These are phyloP conservation scores for Coniochaeta pulveracea DNA, from an alignment of 2,329 filamentous ascomycete species.

Conservation along the genomic window DNA sequence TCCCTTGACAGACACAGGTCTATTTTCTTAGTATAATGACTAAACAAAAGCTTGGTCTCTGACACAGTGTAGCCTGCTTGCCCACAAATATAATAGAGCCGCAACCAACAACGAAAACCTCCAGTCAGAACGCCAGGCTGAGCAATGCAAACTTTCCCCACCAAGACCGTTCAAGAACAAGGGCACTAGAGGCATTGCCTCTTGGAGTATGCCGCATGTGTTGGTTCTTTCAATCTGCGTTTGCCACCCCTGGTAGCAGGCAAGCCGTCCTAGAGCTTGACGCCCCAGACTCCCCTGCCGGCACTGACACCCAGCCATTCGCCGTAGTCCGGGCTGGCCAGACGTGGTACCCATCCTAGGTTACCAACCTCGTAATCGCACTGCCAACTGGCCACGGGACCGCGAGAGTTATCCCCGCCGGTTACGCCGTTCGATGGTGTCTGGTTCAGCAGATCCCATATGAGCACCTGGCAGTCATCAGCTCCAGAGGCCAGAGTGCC, in stretches of 20 bases:
- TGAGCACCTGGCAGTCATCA: constrained; percentile 81
- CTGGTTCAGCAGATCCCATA: constrained; percentile 83
- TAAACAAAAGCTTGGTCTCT: too few species aligned
- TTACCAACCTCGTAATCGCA: constrained; percentile 84
- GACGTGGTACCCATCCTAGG: constrained; percentile 70
- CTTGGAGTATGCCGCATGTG: not conserved
- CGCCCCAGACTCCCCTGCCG: constrained; percentile 72
- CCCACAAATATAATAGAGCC: too few species aligned
- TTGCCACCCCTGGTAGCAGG: not conserved
- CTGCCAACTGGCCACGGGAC: constrained; percentile 67
- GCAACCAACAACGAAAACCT: not conserved
- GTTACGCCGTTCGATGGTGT: constrained; percentile 32
- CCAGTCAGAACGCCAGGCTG: constrained; percentile 11
- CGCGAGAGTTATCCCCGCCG: constrained; percentile 41
- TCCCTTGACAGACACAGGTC: too few species aligned
- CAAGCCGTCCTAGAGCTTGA: constrained; percentile 18
- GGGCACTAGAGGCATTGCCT: not conserved
- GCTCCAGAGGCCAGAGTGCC: constrained; percentile 85
- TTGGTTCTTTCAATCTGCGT: constrained; percentile 21
- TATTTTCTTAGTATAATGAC: too few species aligned
- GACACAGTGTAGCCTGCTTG: too few species aligned
- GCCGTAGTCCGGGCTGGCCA: constrained; percentile 55
- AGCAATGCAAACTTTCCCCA: constrained; percentile 9
- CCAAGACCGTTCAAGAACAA: constrained; percentile 1
- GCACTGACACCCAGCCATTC: constrained; percentile 80